phyloP scores from a whole-genome alignment of 176 grass and related monocot genomes.

The Zea luxurians region DNA sequence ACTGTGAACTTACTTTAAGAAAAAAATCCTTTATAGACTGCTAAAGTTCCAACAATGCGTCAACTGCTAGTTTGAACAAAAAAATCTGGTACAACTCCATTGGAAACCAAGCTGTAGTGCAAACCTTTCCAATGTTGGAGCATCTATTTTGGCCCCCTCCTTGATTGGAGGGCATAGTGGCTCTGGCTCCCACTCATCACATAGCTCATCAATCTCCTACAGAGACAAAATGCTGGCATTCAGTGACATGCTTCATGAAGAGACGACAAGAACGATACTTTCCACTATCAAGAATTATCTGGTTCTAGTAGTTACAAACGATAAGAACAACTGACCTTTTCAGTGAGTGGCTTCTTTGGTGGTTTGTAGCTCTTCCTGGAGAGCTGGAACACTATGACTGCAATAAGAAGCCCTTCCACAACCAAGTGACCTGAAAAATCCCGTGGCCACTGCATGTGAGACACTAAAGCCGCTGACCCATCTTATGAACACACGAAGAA shows the following conservation, averaged over 20 bases:
- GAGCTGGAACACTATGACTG: conserved; percentile 42
- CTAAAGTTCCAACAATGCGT: too few relatives aligned
- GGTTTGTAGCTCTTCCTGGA: conserved; percentile 95
- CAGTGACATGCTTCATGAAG: background rate
- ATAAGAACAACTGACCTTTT: conserved; percentile 61
- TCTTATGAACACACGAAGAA: background rate
- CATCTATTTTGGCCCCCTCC: conserved; percentile 38
- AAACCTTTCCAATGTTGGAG: too few relatives aligned
- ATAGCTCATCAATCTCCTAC: conserved; percentile 95
- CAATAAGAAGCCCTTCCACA: too few relatives aligned
- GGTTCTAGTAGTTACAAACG: conserved; percentile 11
- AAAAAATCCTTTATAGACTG: too few relatives aligned
- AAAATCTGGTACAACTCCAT: too few relatives aligned
- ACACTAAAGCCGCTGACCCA: too few relatives aligned
- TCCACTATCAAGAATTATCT: background rate
- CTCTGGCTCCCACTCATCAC: conserved; percentile 92
- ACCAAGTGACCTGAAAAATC: too few relatives aligned
- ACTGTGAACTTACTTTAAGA: too few relatives aligned
- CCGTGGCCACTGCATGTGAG: too few relatives aligned
- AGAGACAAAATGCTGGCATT: conserved; percentile 30
- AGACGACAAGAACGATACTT: too few relatives aligned
- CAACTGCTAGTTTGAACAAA: too few relatives aligned
- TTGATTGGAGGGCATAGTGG: conserved; percentile 73
- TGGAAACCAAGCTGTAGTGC: too few relatives aligned
- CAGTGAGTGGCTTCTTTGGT: conserved; percentile 82